Evolutionary conservation across 495 filamentous ascomycete genomes (phyloP).

Genomic region (Penicillium salamii): DNA sequence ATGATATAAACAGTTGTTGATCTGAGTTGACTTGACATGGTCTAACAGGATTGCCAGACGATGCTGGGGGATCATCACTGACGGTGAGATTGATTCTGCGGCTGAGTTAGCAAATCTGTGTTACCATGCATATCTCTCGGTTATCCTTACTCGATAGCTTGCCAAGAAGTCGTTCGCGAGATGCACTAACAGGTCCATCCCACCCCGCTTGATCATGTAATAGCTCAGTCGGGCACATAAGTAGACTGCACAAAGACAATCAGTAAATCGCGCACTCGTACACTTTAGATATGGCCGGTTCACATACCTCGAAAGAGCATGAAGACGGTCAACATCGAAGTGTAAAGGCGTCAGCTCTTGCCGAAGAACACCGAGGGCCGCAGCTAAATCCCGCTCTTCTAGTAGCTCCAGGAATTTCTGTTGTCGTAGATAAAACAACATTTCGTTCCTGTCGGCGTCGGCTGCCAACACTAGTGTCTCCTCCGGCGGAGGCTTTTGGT

Average conservation of each 20-base stretch:
- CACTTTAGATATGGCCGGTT: not conserved
- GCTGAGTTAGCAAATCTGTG: constrained; percentile 7
- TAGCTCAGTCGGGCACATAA: constrained; percentile 85
- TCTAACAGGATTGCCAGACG: constrained; percentile 82
- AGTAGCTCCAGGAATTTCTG: constrained; percentile 95
- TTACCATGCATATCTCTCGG: not conserved
- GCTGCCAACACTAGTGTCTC: constrained; percentile 51
- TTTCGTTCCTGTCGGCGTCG: constrained; percentile 54
- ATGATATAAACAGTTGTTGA: constrained; percentile 83
- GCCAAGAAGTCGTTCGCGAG: constrained; percentile 71
- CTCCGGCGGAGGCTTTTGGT: constrained; percentile 25
- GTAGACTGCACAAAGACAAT: constrained; percentile 50
- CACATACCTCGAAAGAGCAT: constrained; percentile 75
- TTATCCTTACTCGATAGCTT: constrained; percentile 73
- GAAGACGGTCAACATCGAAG: constrained; percentile 69
- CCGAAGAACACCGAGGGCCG: constrained; percentile 77
- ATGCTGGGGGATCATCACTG: constrained; percentile 97
- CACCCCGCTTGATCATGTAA: constrained; percentile 78
- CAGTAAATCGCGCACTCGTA: not conserved
- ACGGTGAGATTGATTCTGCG: constrained; percentile 87
- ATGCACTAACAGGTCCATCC: constrained; percentile 80
- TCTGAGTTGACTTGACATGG: constrained; percentile 77
- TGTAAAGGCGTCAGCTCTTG: constrained; percentile 86
- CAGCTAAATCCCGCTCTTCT: constrained; percentile 67
- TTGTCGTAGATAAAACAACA: constrained; percentile 79